These are phyloP conservation scores for Mycena citricolor DNA, from an alignment of 1,284 basidiomycete species.

Conservation along the genomic window DNA sequence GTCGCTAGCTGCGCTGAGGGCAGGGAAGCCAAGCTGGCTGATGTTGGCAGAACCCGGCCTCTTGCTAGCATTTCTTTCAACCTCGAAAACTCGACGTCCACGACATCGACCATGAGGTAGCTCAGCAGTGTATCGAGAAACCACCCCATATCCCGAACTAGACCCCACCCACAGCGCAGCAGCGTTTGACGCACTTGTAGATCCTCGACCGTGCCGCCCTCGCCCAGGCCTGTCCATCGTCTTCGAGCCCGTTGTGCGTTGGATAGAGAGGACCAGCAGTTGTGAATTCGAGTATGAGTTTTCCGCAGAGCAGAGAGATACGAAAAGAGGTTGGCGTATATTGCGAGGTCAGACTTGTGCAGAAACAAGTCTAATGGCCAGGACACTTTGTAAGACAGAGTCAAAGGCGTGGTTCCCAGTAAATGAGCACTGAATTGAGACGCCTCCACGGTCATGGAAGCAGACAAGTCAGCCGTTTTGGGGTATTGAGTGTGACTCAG, in stretches of 20 bases:
- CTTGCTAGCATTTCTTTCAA: conserved; percentile 59
- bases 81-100: conserved; percentile 79
- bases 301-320: conserved; percentile 83
- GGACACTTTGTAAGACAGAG: conserved; percentile 65
- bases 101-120: conserved; percentile 87
- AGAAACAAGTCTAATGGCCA: conserved; percentile 93
- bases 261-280: conserved; percentile 81
- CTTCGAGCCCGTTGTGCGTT: conserved; percentile 79
- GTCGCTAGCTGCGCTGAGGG: conserved; percentile 16
- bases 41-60: conserved; percentile 18
- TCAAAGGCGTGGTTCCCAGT: conserved; percentile 70
- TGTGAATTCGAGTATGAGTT: conserved; percentile 76
- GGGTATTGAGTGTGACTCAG: conserved; percentile 42
- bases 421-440: conserved; percentile 71
- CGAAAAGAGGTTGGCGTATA: conserved; percentile 78
- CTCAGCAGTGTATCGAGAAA: conserved; percentile 81
- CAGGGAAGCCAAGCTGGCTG: conserved; percentile 21
- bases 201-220: conserved; percentile 78
- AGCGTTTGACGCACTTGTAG: conserved; percentile 61
- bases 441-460: conserved; percentile 35
- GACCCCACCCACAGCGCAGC: conserved; percentile 80
- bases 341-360: conserved; percentile 68
- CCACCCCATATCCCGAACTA: conserved; percentile 87
- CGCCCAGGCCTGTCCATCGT: conserved; percentile 82
- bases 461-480: conserved; percentile 33